phyloP scores from a whole-genome alignment of 2,329 filamentous ascomycete genomes.

The Chaetomium sp. region DNA sequence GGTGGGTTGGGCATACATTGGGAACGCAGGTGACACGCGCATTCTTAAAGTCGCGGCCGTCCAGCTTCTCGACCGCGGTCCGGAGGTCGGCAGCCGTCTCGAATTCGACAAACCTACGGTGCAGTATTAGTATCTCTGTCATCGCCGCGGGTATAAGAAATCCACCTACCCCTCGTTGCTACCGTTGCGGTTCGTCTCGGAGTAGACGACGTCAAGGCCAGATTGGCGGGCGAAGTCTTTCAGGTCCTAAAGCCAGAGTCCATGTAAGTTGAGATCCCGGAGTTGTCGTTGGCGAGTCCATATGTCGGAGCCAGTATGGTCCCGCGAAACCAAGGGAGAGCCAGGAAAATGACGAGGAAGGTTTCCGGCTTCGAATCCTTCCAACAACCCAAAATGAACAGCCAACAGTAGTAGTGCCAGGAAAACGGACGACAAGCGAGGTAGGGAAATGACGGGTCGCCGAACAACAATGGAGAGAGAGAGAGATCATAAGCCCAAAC shows the following conservation, averaged over 20 bases:
- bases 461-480: slow-evolving; percentile 5
- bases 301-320: slow-evolving; percentile 29
- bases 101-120: slow-evolving; percentile 85
- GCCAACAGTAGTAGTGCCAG: slow-evolving; percentile 14
- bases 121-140: slow-evolving; percentile 6
- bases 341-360: slow-evolving; percentile 10
- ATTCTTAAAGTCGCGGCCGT: slow-evolving; percentile 89
- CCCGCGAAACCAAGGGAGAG: slow-evolving; percentile 32
- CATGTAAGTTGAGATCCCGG: slow-evolving; percentile 71
- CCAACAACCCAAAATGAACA: slow-evolving; percentile 6
- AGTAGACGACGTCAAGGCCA: slow-evolving; percentile 95
- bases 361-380: slow-evolving; percentile 14
- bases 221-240: slow-evolving; percentile 99
- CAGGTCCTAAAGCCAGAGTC: slow-evolving; percentile 83
- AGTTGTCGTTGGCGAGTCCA: slow-evolving; percentile 30
- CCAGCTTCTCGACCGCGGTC: slow-evolving; percentile 89
- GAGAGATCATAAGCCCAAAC: slow-evolving; percentile 5
- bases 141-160: not conserved
- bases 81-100: slow-evolving; percentile 87
- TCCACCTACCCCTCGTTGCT: slow-evolving; percentile 79
- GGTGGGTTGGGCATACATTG: slow-evolving; percentile 59
- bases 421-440: not conserved
- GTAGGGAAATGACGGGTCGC: slow-evolving; percentile 4
- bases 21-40: slow-evolving; percentile 76
- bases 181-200: slow-evolving; percentile 86